phyloP scores from a whole-genome alignment of 139 green algal species.

The Chlorella sorokiniana region DNA sequence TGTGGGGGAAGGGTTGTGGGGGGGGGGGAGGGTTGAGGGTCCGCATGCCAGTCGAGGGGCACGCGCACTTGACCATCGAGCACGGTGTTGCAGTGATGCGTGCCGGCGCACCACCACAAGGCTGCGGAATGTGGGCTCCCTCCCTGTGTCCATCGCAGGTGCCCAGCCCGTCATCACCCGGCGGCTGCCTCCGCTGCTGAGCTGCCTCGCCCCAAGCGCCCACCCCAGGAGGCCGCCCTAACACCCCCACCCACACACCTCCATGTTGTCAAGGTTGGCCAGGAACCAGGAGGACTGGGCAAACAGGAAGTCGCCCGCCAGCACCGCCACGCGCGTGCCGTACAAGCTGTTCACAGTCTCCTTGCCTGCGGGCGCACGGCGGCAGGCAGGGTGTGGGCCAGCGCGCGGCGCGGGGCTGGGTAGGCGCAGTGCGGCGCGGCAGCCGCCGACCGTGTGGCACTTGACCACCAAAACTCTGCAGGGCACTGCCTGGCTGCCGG shows the following conservation, averaged over 20 bases:
- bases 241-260: conserved; percentile 62
- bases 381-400: neutral
- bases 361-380: conserved; percentile 63
- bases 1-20: neutral
- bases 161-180: too few relatives aligned
- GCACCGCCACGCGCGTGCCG: conserved; percentile 92
- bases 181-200: too few relatives aligned
- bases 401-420: neutral
- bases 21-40: neutral
- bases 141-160: too few relatives aligned
- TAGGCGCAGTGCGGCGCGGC: neutral
- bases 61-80: too few relatives aligned
- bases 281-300: conserved; percentile 98
- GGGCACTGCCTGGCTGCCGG: neutral
- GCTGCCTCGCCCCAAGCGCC: too few relatives aligned
- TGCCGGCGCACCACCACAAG: too few relatives aligned
- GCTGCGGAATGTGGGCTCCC: too few relatives aligned
- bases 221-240: too few relatives aligned
- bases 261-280: conserved; percentile 97
- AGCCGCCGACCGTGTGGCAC: neutral
- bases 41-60: too few relatives aligned
- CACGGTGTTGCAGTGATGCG: too few relatives aligned
- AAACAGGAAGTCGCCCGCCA: conserved; percentile 98
- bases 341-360: conserved; percentile 94
- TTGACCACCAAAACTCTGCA: neutral